Conservation (phyloP, 2,329 filamentous ascomycete species). For the Cryphonectria nitschkei region DNA sequence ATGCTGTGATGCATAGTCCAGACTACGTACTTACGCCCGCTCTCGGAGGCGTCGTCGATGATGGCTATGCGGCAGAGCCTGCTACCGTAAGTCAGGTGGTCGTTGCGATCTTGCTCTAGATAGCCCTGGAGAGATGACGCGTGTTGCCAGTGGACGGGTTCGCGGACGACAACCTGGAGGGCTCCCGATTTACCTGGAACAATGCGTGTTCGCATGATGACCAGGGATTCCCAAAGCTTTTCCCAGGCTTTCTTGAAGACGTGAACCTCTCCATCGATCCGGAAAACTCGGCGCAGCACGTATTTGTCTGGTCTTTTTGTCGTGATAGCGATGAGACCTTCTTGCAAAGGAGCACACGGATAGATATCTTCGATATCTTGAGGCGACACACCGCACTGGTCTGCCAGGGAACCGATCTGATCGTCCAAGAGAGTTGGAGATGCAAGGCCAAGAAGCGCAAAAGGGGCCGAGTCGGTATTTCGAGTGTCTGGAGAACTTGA, state of each 20-base stretch:
- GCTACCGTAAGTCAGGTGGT: slow-evolving; percentile 39
- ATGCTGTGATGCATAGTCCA: slow-evolving; percentile 59
- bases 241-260: slow-evolving; percentile 51
- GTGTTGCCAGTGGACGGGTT: slow-evolving; percentile 41
- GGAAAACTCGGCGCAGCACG: slow-evolving; percentile 53
- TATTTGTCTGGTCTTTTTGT: slow-evolving; percentile 56
- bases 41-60: neutral
- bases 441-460: neutral
- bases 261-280: slow-evolving; percentile 42
- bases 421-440: neutral
- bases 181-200: slow-evolving; percentile 49
- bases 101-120: slow-evolving; percentile 35
- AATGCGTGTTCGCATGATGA: slow-evolving; percentile 54
- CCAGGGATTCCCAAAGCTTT: slow-evolving; percentile 40
- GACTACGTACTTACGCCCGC: slow-evolving; percentile 42
- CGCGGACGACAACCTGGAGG: slow-evolving; percentile 51
- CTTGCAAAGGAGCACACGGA: slow-evolving; percentile 58
- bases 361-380: slow-evolving; percentile 53
- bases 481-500: neutral
- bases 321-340: slow-evolving; percentile 52
- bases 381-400: neutral
- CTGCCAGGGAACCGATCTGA: neutral
- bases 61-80: slow-evolving; percentile 5
- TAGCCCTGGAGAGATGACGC: slow-evolving; percentile 45
- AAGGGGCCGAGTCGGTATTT: neutral